Evolutionary conservation across 106 monocot genomes (phyloP).

Genomic region (Gastrodia elata): DNA sequence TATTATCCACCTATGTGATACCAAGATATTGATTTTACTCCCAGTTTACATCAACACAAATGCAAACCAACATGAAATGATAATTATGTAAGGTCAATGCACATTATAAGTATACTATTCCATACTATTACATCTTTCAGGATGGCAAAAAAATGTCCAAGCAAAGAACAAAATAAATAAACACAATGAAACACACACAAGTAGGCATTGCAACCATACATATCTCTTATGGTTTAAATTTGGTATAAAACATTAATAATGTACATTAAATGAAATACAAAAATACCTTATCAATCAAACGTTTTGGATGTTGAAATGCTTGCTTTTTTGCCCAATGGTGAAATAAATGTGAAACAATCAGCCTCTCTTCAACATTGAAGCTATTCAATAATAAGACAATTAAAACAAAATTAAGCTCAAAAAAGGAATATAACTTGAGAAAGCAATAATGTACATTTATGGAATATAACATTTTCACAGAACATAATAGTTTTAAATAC

Average conservation of each 20-base stretch:
- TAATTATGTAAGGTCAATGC: neutral
- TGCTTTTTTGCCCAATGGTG: conserved; percentile 89
- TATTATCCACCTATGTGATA: neutral
- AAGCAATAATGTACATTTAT: neutral
- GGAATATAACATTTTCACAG: neutral
- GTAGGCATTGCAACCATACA: neutral
- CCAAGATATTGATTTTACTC: neutral
- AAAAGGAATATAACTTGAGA: neutral
- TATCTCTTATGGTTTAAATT: neutral
- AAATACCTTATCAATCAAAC: conserved; percentile 78
- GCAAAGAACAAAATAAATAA: neutral
- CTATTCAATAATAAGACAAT: conserved; percentile 17
- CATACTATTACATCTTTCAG: neutral
- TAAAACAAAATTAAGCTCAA: neutral
- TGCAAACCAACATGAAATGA: neutral
- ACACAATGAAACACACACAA: neutral
- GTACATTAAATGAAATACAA: neutral
- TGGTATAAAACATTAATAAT: neutral
- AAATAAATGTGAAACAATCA: conserved; percentile 68
- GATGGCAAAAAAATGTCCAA: neutral
- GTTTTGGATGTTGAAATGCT: conserved; percentile 75
- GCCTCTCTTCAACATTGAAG: conserved; percentile 63
- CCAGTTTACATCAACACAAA: neutral
- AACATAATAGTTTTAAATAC: too few relatives aligned
- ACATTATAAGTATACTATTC: neutral